Evolutionary conservation across 163 green algal genomes (phyloP), one percentile per base, ranked within the genome.

Genomic region (Scenedesmus sp.): DNA sequence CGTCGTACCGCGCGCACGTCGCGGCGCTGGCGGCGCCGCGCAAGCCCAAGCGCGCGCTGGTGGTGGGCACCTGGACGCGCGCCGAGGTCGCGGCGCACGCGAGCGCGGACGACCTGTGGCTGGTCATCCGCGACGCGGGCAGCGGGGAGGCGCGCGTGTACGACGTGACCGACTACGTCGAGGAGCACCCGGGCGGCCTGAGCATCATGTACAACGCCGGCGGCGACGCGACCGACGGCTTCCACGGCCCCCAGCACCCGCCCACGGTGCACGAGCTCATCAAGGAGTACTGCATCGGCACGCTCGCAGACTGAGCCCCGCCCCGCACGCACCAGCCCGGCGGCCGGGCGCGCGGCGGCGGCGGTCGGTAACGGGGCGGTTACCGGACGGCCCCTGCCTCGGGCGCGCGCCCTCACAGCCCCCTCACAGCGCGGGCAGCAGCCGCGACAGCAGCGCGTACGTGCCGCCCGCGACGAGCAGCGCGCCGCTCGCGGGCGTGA

Each of bases 121-220:
- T 98, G 33, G 92, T 97, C 62, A 75, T 97, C 22, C 45, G n/a
- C 45, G 66, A 72, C 60, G 65, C 76, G 48, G 17, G 18, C 60
- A 87, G 39, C 5, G 60, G 64, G 0, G 75, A 83, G 60, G 42
- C 50, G 2, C 79, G 78, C 28, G 94, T 97, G 42, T 99, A 99
- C 77, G 93, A 99, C 81, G 65, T 97, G 0, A 98, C 90, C 10
- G 58, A 82, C 0, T 99, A 98, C 75, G 81, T 98, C 0, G 89
- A 98, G n/a, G 88, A 98, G 36, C 96, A 99, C 80, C 96, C 96
- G 10, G 96, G 96, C 24, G 96, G 96, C 14, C 90, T 93, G 34
- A 90, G 87, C 48, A 99, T 99, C 64, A 83, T 97, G 36, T 93
- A 89, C 5, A 91, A 98, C 70, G 93, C 92, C 0, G 96, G 96